A percentile compares a stretch with the other conserved stretches of the same genome.
Conservation (phyloP, 2,329 filamentous ascomycete genomes). For the Fusarium humuli region DNA sequence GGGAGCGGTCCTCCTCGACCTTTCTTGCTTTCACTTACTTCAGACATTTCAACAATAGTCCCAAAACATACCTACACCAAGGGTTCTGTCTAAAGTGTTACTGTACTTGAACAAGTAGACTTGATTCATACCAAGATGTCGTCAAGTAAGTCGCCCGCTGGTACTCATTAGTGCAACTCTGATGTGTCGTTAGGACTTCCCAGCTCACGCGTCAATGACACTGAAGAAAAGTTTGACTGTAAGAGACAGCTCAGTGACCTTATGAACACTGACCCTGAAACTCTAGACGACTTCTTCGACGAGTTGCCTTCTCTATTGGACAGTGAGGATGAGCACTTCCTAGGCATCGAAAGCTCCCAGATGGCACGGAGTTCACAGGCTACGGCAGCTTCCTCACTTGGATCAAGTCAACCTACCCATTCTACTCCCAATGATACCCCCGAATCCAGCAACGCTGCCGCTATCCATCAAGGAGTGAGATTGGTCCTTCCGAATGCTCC, state of each 20-base stretch:
- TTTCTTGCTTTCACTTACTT: not conserved
- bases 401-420: not conserved
- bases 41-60: not conserved
- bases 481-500: not conserved
- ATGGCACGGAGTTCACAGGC: not conserved
- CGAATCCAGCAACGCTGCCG: not conserved
- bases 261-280: not conserved
- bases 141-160: not conserved
- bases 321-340: not conserved
- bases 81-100: too few species aligned
- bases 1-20: not conserved
- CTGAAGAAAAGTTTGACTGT: not conserved
- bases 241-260: not conserved
- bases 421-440: not conserved
- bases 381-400: not conserved
- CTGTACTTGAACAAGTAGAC: not conserved
- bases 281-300: not conserved
- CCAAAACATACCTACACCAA: not conserved
- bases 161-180: not conserved
- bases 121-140: not conserved
- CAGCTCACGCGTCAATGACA: not conserved
- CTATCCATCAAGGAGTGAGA: not conserved
- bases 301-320: not conserved
- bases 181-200: not conserved
- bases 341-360: not conserved